Evolutionary conservation across 192 early-diverging fungal species (phyloP), one percentile per base, ranked within the genome.

Genomic region (Chytriomyces sp.): DNA sequence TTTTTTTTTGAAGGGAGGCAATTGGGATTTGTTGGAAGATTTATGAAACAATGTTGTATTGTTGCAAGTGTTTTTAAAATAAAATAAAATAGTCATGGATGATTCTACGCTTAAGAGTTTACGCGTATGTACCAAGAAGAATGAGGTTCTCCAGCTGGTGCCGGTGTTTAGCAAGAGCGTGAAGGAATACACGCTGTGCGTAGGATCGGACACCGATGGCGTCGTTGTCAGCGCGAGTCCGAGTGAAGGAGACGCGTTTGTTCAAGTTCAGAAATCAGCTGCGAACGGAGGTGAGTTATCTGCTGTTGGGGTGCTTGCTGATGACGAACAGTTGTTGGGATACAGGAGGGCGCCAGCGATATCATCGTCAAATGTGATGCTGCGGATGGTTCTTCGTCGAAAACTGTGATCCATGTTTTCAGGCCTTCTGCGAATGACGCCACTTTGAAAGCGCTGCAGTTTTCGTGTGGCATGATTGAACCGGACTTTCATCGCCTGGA

Each of bases 301-400:
- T 24, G 9, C 9, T 11, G 18, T 63, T 35, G 75, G 47, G 5
- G 13, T 18, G 47, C 7, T 44, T 18, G 11, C 50, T 50, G 13
- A 35, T 66, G 43, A 13, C 13, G 11, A n/a, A 26, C 50, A 83
- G 82, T 45, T 20, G 75, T 83, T 35, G 23, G 63, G 6, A 49
- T 83, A 59, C 28, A 45, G 24, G 78, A 82, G 49, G 84, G 83
- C 16, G 23, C 24, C 2, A 84, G 72, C 66, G 74, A 74, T 24
- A 48, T 88, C 24, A 77, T 66, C n/a, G 69, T 88, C 53, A 79
- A 78, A 59, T 85, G 86, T 11, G 87, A 88, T 46, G 87, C 87
- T 9, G 28, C 77, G 13, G 87, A 88, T 64, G 81, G 81, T 0
- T 81, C 85, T 5, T 71, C 71, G 6, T 82, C 82, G 5, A 70